phyloP scores from a whole-genome alignment of 2,329 filamentous ascomycete genomes.

The Cadophora sp. region DNA sequence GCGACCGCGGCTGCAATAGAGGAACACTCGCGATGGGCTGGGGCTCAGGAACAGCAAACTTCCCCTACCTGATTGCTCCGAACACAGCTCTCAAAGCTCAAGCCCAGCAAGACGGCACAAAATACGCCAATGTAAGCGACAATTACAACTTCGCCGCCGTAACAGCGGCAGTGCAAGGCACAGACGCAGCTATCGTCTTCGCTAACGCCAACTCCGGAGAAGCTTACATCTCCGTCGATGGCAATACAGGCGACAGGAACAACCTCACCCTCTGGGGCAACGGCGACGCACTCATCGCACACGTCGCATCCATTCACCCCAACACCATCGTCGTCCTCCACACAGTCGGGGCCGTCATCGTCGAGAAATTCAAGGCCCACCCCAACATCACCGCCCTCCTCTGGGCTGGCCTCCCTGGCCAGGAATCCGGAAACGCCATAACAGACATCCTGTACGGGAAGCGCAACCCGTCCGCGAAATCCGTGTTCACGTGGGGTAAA shows the following conservation, averaged over 20 bases:
- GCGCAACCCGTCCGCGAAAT: conserved; percentile 77
- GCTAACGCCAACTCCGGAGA: conserved; percentile 88
- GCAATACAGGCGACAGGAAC: conserved; percentile 86
- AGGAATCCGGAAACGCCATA: conserved; percentile 82
- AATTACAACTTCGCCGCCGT: conserved; percentile 60
- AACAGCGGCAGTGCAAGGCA: conserved; percentile 69
- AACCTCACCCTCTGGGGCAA: conserved; percentile 90
- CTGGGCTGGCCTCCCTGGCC: conserved; percentile 84
- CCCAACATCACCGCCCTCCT: conserved; percentile 84
- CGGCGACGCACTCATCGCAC: conserved; percentile 81
- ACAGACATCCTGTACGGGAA: conserved; percentile 82
- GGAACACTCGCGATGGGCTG: conserved; percentile 78
- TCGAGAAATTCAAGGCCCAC: conserved; percentile 76
- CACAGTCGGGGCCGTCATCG: conserved; percentile 79
- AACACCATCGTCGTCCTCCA: conserved; percentile 95
- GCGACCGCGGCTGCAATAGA: conserved; percentile 57
- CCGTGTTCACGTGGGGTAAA: conserved; percentile 81
- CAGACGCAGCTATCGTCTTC: conserved; percentile 81
- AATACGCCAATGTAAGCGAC: conserved; percentile 71
- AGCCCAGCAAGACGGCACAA: conserved; percentile 63
- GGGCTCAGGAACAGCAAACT: conserved; percentile 77
- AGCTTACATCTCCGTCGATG: conserved; percentile 81
- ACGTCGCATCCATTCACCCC: conserved; percentile 76
- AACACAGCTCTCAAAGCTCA: conserved; percentile 71
- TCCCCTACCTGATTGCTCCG: conserved; percentile 79